These are phyloP conservation scores for Gossypium herbaceum DNA, from an alignment of 345 rosid genomes.

Conservation along the genomic window DNA sequence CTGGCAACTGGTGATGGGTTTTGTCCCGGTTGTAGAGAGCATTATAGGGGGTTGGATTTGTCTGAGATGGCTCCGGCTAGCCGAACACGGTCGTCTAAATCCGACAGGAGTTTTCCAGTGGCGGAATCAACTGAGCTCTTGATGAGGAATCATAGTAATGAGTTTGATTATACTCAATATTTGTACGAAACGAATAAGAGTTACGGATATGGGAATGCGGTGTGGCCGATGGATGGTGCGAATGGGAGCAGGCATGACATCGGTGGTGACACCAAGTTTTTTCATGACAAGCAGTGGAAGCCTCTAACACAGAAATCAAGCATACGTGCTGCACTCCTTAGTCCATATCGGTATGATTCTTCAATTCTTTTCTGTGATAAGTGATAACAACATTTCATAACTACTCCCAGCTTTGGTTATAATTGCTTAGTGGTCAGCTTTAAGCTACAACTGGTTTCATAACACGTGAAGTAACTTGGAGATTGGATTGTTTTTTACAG, in stretches of 20 bases:
- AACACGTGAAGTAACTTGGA: neutral
- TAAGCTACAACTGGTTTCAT: neutral
- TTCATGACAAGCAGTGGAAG: slow-evolving; percentile 45
- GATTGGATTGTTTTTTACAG: neutral
- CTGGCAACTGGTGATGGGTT: slow-evolving; percentile 30
- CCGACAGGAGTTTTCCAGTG: slow-evolving; percentile 31
- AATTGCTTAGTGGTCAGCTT: neutral
- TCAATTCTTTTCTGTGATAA: neutral
- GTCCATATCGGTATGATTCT: slow-evolving; percentile 45
- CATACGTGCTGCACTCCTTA: slow-evolving; percentile 40
- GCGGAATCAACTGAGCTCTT: slow-evolving; percentile 20
- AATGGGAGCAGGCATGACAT: slow-evolving; percentile 19
- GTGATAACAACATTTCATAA: neutral
- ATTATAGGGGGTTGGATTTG: slow-evolving; percentile 29
- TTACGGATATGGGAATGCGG: slow-evolving; percentile 52
- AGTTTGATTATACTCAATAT: slow-evolving; percentile 37
- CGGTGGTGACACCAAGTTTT: slow-evolving; percentile 14
- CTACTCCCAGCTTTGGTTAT: neutral
- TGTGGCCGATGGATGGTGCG: slow-evolving; percentile 38
- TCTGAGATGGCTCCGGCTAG: slow-evolving; percentile 17
- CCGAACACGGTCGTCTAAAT: slow-evolving; percentile 9
- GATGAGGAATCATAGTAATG: slow-evolving; percentile 18
- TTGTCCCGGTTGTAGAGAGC: slow-evolving; percentile 53
- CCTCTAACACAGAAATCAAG: slow-evolving; percentile 43
- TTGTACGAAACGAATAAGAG: slow-evolving; percentile 41